Evolutionary conservation across 2,329 filamentous ascomycete species (phyloP).

Genomic region (Zasmidium cellare): DNA sequence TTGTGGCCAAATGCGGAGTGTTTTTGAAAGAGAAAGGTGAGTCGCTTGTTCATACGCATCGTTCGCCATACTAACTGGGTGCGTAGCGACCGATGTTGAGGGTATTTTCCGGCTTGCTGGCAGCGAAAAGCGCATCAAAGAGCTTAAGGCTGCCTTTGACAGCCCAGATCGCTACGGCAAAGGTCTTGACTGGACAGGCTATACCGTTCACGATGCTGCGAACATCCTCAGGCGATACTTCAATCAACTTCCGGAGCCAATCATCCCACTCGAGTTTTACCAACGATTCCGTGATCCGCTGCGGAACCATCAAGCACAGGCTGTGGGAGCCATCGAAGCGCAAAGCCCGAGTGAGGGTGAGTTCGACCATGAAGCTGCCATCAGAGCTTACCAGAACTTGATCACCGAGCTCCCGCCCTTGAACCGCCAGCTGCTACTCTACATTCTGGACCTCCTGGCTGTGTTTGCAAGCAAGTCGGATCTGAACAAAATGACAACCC

Average conservation of each 20-base stretch:
- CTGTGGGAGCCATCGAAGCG: conserved; percentile 65
- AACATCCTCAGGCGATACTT: conserved; percentile 95
- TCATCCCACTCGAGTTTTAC: conserved; percentile 92
- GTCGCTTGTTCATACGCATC: too few species aligned
- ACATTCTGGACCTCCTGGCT: conserved; percentile 91
- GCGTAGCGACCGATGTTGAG: conserved; percentile 82
- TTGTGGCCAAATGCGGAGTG: conserved; percentile 96
- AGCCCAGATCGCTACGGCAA: conserved; percentile 95
- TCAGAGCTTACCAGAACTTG: conserved; percentile 78
- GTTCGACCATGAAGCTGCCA: conserved; percentile 74
- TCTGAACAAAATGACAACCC: conserved; percentile 93
- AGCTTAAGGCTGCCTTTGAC: conserved; percentile 87
- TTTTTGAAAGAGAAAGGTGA: conserved; percentile 96
- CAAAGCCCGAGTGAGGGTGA: conserved; percentile 69
- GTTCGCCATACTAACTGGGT: too few species aligned
- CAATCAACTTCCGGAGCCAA: conserved; percentile 93
- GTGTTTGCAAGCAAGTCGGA: conserved; percentile 97
- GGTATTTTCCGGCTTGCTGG: conserved; percentile 96
- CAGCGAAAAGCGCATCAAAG: conserved; percentile 97
- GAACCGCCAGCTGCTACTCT: conserved; percentile 89
- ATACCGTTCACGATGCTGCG: conserved; percentile 96
- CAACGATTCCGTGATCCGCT: conserved; percentile 86
- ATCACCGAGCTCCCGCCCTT: conserved; percentile 92
- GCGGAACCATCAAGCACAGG: conserved; percentile 66
- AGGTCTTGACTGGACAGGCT: conserved; percentile 93